Evolutionary conservation across 176 grass and related monocot genomes (phyloP), one percentile per base, ranked within the genome.

Genomic region (Pontederia crassipes): DNA sequence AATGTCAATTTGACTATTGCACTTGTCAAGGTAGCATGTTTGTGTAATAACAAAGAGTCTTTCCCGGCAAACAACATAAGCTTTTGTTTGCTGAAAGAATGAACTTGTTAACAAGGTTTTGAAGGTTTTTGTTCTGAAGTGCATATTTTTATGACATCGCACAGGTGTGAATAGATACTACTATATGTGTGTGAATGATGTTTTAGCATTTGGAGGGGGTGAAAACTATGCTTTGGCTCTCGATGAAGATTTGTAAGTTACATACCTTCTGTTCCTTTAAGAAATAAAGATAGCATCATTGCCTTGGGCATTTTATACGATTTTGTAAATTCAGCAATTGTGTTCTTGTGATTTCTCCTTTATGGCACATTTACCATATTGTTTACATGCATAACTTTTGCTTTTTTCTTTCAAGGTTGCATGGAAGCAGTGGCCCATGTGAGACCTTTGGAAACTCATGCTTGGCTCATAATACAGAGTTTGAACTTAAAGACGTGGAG

Each of bases 371-470:
- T 57, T 11, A 32, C 0, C 24, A 52, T 28, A 24, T 27, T 20
- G 15, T 58, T 58, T 2, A 58, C 46, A 29, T 73, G 66, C 7
- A 52, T 49, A 29, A 40, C 13, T 57, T 70, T 27, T 45, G 62
- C 61, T 75, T 58, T 67, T 71, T 49, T 63, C 32, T 60, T 72
- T 28, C 13, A 81, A 95, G 90, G 67, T 79, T 95, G 67, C 80
- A 79, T 58, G 90, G 90, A 76, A 86, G 61, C 26, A 95, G 86
- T 74, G 90, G 90, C 27, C 74, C 80, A 24, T 84, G 90, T 59
- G 80, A 95, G 16, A 95, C 90, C 63, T 95, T 86, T 70, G 90
- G 83, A 61, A 95, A 84, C 70, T 82, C 79, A 55, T 95, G 90
- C 64, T 84, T 95, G 75, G 90, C 90, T 72, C 66, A 87, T 86